These are phyloP conservation scores for Sideroxylon spinosum DNA, from an alignment of 179 eudicot genomes.

Conservation along the genomic window DNA sequence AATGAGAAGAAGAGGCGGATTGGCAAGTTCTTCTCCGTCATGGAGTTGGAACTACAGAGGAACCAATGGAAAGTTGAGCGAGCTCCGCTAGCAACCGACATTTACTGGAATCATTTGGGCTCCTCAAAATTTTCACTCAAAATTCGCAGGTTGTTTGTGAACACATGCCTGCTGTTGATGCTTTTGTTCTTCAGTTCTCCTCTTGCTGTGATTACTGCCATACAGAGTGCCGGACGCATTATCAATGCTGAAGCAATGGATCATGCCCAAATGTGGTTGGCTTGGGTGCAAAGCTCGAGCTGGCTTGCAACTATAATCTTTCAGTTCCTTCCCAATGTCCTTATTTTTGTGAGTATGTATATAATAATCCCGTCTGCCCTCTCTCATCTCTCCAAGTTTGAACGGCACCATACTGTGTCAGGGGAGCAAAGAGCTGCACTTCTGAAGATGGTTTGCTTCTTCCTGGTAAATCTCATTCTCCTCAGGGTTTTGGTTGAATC, in stretches of 20 bases:
- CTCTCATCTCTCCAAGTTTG: constrained; percentile 87
- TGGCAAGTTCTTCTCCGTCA: constrained; percentile 80
- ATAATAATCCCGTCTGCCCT: constrained; percentile 80
- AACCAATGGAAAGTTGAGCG: constrained; percentile 95
- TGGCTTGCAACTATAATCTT: constrained; percentile 80
- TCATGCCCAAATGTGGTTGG: constrained; percentile 82
- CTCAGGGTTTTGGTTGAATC: constrained; percentile 88
- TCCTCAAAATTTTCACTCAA: constrained; percentile 63
- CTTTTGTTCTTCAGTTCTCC: constrained; percentile 95
- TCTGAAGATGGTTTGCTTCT: constrained; percentile 94
- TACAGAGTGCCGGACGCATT: constrained; percentile 73
- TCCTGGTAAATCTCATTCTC: constrained; percentile 80
- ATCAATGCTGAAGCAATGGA: constrained; percentile 97
- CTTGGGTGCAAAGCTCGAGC: constrained; percentile 88
- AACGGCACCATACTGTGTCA: constrained; percentile 81
- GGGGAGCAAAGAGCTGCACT: constrained; percentile 94
- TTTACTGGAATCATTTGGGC: constrained; percentile 96
- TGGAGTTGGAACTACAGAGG: constrained; percentile 81
- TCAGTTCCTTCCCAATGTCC: constrained; percentile 95
- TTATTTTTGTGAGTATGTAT: constrained; percentile 95
- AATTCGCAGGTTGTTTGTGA: constrained; percentile 67
- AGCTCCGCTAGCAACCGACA: constrained; percentile 89
- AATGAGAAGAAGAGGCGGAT: constrained; percentile 62
- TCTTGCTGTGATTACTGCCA: constrained; percentile 79
- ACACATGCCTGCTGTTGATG: constrained; percentile 72